Base-by-base conservation (phyloP, 1,284 basidiomycete species). In the Fomitopsis betulina region DNA sequence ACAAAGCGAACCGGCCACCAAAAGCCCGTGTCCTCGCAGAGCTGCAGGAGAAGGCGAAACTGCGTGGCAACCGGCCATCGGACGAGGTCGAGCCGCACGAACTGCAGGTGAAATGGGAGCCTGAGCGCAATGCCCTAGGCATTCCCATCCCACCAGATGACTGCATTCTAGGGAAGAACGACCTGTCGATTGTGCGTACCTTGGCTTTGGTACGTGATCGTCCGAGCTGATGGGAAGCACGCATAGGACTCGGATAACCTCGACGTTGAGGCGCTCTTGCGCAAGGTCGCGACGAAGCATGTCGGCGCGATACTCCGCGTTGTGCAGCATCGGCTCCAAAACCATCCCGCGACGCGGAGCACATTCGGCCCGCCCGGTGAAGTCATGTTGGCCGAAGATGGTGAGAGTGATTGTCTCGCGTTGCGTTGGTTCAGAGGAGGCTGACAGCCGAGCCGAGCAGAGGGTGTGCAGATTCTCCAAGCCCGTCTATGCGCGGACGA, bases 401-500 rank as follows among this genome's bases (percentile, higher is more conserved):
- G 89, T 87, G 59, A 43, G 75, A 37, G 35, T 10, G 35, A 9
- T 68, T 19, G 25, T 37, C 35, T 38, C 38, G 12, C 10, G 8
- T 42, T 27, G 23, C 12, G 21, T 38, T 15, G 12, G 8, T 35
- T 30, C 27, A 30, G 27, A 43, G 23, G 32, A 33, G 35, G 17
- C 17, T 23, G 25, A 38, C 54, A 17, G 3, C 23, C 62, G 43
- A 17, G 3, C 23, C 62, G 43, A 55, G 35, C 57, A 84, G 87
- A 78, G 43, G 78, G 77, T 53, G 67, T 73, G n/a, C 77, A 80
- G 59, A 81, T 82, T 25, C 75, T 93, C 38, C 84, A 79, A 19
- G 77, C 87, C 6, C 81, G 84, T 62, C 73, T 93, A 21, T 91
- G 87, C 64, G 85, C 85, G 1, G 87, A 90, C 59, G 87, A 91